Percentiles rank a stretch among this genome's conserved stretches.
Evolutionary conservation across 148 eudicot species (phyloP).

Genomic region (Dianthus caryophyllus): DNA sequence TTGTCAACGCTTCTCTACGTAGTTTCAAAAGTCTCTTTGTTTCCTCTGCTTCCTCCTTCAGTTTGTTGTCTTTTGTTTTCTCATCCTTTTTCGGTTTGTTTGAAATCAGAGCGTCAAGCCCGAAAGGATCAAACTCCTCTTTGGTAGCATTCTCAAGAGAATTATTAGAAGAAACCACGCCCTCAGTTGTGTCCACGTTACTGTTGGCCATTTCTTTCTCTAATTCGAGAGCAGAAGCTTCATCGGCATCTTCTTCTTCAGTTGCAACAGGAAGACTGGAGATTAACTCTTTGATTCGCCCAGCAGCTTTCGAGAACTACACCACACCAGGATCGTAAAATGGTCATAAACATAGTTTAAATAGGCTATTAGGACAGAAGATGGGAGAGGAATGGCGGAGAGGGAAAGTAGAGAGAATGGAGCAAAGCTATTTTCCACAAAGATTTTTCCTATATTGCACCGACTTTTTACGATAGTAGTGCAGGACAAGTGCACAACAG

Average conservation of each 20-base stretch:
- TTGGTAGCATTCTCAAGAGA: slow-evolving; percentile 26
- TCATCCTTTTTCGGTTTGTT: slow-evolving; percentile 48
- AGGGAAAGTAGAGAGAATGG: too few species aligned
- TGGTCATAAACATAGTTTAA: background rate
- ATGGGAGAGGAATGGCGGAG: too few species aligned
- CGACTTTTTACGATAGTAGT: too few species aligned
- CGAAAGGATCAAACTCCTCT: slow-evolving; percentile 84
- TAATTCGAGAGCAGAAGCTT: slow-evolving; percentile 63
- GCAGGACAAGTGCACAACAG: too few species aligned
- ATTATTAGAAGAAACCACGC: slow-evolving; percentile 29
- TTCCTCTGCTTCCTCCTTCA: slow-evolving; percentile 64
- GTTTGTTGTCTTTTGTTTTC: slow-evolving; percentile 48
- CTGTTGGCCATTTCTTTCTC: slow-evolving; percentile 31
- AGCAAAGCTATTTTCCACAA: too few species aligned
- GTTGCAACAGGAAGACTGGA: slow-evolving; percentile 73
- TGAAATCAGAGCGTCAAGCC: slow-evolving; percentile 75
- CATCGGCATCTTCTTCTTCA: slow-evolving; percentile 71
- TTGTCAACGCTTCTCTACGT: slow-evolving; percentile 74
- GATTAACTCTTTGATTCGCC: slow-evolving; percentile 67
- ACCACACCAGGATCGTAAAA: slow-evolving; percentile 10
- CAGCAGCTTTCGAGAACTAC: slow-evolving; percentile 85
- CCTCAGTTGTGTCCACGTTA: slow-evolving; percentile 28
- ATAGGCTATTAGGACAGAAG: too few species aligned
- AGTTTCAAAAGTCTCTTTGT: slow-evolving; percentile 54
- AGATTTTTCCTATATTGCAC: too few species aligned